Evolutionary conservation across 2,329 filamentous ascomycete species (phyloP).

Genomic region (Pestalotiopsis sp.): DNA sequence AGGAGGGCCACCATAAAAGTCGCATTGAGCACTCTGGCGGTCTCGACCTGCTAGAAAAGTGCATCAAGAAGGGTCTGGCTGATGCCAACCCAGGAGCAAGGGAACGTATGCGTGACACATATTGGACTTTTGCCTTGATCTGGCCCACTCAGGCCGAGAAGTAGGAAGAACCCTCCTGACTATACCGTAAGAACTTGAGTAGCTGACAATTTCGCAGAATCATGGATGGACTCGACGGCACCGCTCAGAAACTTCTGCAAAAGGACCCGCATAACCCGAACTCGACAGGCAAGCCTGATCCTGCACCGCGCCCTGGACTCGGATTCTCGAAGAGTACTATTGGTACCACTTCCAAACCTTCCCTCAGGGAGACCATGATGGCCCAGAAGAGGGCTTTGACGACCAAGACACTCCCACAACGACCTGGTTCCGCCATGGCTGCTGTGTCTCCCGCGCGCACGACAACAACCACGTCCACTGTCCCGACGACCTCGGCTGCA

Average conservation of each 20-base stretch:
- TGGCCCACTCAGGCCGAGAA: conserved; percentile 79
- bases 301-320: conserved; percentile 55
- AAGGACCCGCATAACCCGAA: conserved; percentile 85
- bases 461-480: conserved; percentile 39
- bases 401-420: conserved; percentile 54
- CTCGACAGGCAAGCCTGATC: conserved; percentile 56
- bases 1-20: conserved; percentile 76
- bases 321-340: conserved; percentile 67
- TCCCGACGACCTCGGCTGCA: conserved; percentile 35
- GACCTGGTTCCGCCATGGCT: conserved; percentile 68
- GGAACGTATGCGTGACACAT: conserved; percentile 82
- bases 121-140: conserved; percentile 78
- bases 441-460: conserved; percentile 57
- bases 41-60: conserved; percentile 82
- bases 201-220: conserved; percentile 55
- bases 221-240: conserved; percentile 75
- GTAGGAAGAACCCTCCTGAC: conserved; percentile 48
- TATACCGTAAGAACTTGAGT: background rate
- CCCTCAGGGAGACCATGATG: conserved; percentile 80
- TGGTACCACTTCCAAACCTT: conserved; percentile 57
- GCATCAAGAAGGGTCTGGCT: conserved; percentile 82
- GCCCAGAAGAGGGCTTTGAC: conserved; percentile 72
- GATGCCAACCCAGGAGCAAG: conserved; percentile 91
- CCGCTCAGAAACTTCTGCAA: conserved; percentile 78
- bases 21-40: conserved; percentile 85